Base-by-base conservation (phyloP, 345 rosid genomes). In the Sisymbrium altissimum region DNA sequence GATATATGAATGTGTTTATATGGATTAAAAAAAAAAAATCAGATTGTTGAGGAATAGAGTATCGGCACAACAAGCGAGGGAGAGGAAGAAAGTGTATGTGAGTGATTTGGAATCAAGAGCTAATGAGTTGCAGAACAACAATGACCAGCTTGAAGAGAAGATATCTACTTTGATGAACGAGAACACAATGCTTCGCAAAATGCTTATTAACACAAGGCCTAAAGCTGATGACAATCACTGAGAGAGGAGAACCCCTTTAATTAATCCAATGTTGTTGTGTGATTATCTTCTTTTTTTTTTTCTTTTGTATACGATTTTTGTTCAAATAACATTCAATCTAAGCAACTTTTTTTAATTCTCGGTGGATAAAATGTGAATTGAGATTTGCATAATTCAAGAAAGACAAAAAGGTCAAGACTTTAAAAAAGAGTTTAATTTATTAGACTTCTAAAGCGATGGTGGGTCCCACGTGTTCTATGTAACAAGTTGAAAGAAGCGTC, bases 21-120 rank as follows among this genome's bases (percentile, higher is more conserved):
- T 15, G 10, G 4, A 2, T 9, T 1, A 4, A n/a, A n/a, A 3
- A n/a, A 6, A 32, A 17, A 12, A n/a, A 0, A 10, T 33, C 74
- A 88, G 93, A 82, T 70, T 88, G 81, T 74, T 90, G 49, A 82
- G 93, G 81, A 90, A 90, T 33, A 78, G 96, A 66, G 96, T 90
- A 9, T 90, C 96, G 4, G 96, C 93, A 1, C 96, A 88, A 58
- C 89, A 88, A 86, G 96, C 96, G 3, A 75, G 96, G 57, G 96
- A 90, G 74, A 88, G 96, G 83, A 90, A 86, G 83, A 90, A 90
- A 74, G 85, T 83, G 6, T 88, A 90, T 25, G 83, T 90, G 61
- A 88, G 68, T 62, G 91, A 90, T 3, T 39, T 90, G 66, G 93
- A 90, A 79, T 55, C 77, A 21, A 84, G 75, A 71, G 90, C 84